Percentiles rank a stretch among this genome's conserved stretches.
phyloP scores from a whole-genome alignment of 192 early-diverging fungal genomes.

The Linderina pennispora region DNA sequence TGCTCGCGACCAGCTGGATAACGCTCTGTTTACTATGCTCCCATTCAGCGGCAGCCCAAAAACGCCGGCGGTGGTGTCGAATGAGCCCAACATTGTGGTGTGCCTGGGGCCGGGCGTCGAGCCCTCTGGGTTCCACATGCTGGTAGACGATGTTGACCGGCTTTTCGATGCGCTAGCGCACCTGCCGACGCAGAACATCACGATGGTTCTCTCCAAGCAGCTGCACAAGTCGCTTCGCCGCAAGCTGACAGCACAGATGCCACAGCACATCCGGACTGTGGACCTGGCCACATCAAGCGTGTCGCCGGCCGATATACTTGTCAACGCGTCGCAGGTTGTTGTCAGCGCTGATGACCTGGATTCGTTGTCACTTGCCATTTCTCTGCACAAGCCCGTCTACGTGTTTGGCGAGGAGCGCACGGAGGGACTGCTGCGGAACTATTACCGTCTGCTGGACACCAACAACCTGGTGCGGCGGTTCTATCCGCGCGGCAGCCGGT shows the following conservation, averaged over 20 bases:
- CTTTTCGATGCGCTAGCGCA: slow-evolving; percentile 19
- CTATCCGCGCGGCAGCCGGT: slow-evolving; percentile 36
- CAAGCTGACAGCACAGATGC: neutral
- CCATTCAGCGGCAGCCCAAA: slow-evolving; percentile 24
- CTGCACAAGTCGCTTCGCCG: too few relatives aligned
- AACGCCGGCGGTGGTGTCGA: too few relatives aligned
- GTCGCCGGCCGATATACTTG: slow-evolving; percentile 10
- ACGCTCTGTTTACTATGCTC: slow-evolving; percentile 25
- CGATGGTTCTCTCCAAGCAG: too few relatives aligned
- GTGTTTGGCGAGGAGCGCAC: slow-evolving; percentile 41
- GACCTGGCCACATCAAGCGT: too few relatives aligned
- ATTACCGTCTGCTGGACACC: slow-evolving; percentile 32
- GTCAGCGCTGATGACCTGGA: slow-evolving; percentile 30
- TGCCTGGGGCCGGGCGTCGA: slow-evolving; percentile 40
- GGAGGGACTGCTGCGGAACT: slow-evolving; percentile 18
- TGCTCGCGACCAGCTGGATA: slow-evolving; percentile 36
- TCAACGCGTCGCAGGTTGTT: slow-evolving; percentile 21
- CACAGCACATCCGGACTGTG: slow-evolving; percentile 2
- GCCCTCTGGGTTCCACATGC: slow-evolving; percentile 22
- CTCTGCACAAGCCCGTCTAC: slow-evolving; percentile 30
- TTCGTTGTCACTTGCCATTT: slow-evolving; percentile 25
- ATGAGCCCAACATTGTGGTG: slow-evolving; percentile 17
- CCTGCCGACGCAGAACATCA: too few relatives aligned
- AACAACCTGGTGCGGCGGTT: slow-evolving; percentile 41
- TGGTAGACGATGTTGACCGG: slow-evolving; percentile 13